Evolutionary conservation across 768 basidiomycete genomes (phyloP), one percentile per base, ranked within the genome.

Genomic region (Psilocybe cubensis): DNA sequence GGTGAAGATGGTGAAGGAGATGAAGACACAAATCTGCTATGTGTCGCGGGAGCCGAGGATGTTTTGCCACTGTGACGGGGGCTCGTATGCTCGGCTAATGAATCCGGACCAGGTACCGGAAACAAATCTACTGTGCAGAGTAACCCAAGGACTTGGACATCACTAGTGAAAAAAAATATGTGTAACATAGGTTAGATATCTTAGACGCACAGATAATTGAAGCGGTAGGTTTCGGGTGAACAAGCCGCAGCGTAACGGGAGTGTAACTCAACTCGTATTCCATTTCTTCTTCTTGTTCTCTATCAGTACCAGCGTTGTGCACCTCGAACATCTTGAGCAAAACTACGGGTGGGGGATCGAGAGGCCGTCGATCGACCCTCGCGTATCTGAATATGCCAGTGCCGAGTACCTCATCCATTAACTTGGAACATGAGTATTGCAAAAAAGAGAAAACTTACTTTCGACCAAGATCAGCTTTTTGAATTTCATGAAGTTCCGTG

Each of bases 71-170:
- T 24, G 24, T 17, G 48, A 57, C 52, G 29, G 28, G 42, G 28
- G 35, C n/a, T 45, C 38, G 46, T 8, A 33, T 57, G 40, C 0
- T 9, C 28, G 2, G 54, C 24, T 38, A 54, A 17, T 9, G 57
- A 27, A 25, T 60, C 65, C 45, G 66, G 63, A 28, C 55, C 58
- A 54, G 79, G 76, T 7, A 89, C 81, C 3, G 86, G 87, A 60
- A 89, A 90, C 17, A 93, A 76, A 71, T 92, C 91, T 38, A 89
- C 88, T 2, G 86, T 89, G 70, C 91, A 92, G 14, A 93, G 68
- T 11, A 91, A 76, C 2, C 91, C 91, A 27, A 84, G 76, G n/a
- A 76, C 76, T 53, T 86, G 82, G 43, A 88, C 70, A 40, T 83
- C 80, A 41, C 89, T 91, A 64, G 49, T 17, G 21, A 59, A 20